These are phyloP conservation scores for Mortierella sp. DNA, from an alignment of 371 early-diverging fungal genomes.

Conservation along the genomic window DNA sequence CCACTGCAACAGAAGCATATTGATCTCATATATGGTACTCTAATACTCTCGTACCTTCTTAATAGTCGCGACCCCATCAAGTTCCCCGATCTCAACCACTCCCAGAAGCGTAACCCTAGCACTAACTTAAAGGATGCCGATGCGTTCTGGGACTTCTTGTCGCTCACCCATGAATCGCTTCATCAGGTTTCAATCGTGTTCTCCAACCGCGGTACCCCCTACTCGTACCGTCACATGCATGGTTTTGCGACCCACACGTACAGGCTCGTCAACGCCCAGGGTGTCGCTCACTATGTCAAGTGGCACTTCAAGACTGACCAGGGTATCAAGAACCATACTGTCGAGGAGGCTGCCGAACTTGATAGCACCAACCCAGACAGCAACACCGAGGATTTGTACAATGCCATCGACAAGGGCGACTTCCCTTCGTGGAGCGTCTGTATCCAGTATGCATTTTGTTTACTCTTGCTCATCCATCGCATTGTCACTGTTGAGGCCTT, in stretches of 20 bases:
- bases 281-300: slow-evolving; percentile 81
- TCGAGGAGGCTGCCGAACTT: slow-evolving; percentile 71
- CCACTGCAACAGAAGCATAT: neutral
- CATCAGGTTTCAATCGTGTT: slow-evolving; percentile 85
- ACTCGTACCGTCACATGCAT: slow-evolving; percentile 84
- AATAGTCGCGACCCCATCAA: slow-evolving; percentile 79
- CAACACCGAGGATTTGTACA: slow-evolving; percentile 79
- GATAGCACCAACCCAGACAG: slow-evolving; percentile 81
- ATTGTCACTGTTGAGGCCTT: neutral
- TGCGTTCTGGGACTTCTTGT: slow-evolving; percentile 80
- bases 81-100: slow-evolving; percentile 89
- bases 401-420: slow-evolving; percentile 79
- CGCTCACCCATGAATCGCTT: slow-evolving; percentile 81
- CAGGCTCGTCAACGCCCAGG: slow-evolving; percentile 80
- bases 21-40: neutral
- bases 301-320: slow-evolving; percentile 90
- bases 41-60: neutral
- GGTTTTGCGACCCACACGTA: slow-evolving; percentile 85
- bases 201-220: slow-evolving; percentile 86
- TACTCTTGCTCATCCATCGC: neutral
- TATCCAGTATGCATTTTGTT: slow-evolving; percentile 62
- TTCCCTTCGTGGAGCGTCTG: slow-evolving; percentile 82
- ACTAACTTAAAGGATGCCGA: slow-evolving; percentile 72
- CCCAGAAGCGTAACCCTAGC: slow-evolving; percentile 84
- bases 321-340: slow-evolving; percentile 80